Conservation (phyloP, 2,329 filamentous ascomycete genomes). For the Fusarium sp. region DNA sequence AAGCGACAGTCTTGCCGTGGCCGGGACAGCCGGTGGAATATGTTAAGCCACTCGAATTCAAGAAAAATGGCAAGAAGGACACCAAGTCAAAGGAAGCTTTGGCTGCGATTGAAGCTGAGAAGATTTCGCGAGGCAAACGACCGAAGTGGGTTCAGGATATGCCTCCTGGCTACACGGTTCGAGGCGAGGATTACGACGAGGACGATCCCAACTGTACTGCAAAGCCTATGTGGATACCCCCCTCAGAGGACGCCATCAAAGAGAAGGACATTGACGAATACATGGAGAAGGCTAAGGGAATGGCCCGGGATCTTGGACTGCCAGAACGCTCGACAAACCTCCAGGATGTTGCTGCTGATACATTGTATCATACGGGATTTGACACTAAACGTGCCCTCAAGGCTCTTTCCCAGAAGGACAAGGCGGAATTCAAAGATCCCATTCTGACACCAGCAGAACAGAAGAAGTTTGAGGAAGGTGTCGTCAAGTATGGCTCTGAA, state of each 20-base stretch:
- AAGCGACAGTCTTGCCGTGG: slow-evolving; percentile 88
- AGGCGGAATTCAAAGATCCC: slow-evolving; percentile 84
- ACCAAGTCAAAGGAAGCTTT: slow-evolving; percentile 83
- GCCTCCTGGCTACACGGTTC: slow-evolving; percentile 83
- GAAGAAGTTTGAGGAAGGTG: slow-evolving; percentile 92
- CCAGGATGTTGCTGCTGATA: slow-evolving; percentile 81
- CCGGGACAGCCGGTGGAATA: slow-evolving; percentile 88
- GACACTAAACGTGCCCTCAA: slow-evolving; percentile 76
- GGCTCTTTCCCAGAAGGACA: slow-evolving; percentile 74
- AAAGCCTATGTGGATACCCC: slow-evolving; percentile 81
- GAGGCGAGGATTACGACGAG: slow-evolving; percentile 80
- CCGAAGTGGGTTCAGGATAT: slow-evolving; percentile 96
- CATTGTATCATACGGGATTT: slow-evolving; percentile 78
- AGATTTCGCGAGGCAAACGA: slow-evolving; percentile 79
- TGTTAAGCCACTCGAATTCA: slow-evolving; percentile 87
- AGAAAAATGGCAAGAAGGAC: slow-evolving; percentile 83
- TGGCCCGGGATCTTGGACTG: slow-evolving; percentile 76
- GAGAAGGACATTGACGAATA: slow-evolving; percentile 78
- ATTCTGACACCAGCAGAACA: slow-evolving; percentile 80
- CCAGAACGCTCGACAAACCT: slow-evolving; percentile 85
- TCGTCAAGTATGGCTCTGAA: slow-evolving; percentile 91
- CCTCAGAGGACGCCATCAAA: slow-evolving; percentile 61
- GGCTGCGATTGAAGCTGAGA: slow-evolving; percentile 84
- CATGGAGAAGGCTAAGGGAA: slow-evolving; percentile 73
- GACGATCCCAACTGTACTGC: slow-evolving; percentile 81